A percentile compares a stretch with the other conserved stretches of the same genome.
phyloP scores from a whole-genome alignment of 345 rosid genomes.

The Heritiera fomes region DNA sequence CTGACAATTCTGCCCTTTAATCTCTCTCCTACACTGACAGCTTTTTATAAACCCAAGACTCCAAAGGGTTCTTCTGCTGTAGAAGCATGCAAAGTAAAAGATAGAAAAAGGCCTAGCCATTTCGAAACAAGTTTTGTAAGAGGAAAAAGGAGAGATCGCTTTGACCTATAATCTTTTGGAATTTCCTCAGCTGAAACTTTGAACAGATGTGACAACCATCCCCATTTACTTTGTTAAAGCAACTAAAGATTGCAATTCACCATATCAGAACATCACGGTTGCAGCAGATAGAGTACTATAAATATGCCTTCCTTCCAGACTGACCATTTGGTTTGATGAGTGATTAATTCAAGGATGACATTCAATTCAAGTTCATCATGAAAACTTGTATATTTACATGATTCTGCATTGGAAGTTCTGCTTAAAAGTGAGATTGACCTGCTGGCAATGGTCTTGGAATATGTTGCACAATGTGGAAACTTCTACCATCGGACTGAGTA shows the following conservation, averaged over 20 bases:
- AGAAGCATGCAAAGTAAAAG: conserved; percentile 44
- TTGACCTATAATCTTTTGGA: conserved; percentile 52
- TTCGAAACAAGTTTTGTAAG: conserved; percentile 29
- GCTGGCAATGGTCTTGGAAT: neutral
- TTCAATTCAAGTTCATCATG: conserved; percentile 3
- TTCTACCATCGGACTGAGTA: neutral
- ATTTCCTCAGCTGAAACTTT: conserved; percentile 33
- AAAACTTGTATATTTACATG: neutral
- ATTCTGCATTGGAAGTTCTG: neutral
- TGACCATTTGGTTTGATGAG: conserved; percentile 16
- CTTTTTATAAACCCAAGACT: conserved; percentile 41
- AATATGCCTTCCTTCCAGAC: neutral
- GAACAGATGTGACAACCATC: conserved; percentile 50
- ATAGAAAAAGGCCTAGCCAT: conserved; percentile 29
- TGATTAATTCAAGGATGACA: conserved; percentile 9
- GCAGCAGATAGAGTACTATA: conserved; percentile 4
- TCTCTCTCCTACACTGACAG: neutral
- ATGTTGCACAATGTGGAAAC: neutral
- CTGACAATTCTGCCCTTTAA: conserved; percentile 24
- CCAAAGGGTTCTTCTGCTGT: conserved; percentile 29
- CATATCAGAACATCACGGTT: conserved; percentile 23
- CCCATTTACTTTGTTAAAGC: conserved; percentile 39
- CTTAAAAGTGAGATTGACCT: neutral
- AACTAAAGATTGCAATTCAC: conserved; percentile 26
- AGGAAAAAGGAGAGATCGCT: conserved; percentile 39